Base-by-base conservation (phyloP, 2,329 filamentous ascomycete species). In the Colletotrichum sansevieriae region DNA sequence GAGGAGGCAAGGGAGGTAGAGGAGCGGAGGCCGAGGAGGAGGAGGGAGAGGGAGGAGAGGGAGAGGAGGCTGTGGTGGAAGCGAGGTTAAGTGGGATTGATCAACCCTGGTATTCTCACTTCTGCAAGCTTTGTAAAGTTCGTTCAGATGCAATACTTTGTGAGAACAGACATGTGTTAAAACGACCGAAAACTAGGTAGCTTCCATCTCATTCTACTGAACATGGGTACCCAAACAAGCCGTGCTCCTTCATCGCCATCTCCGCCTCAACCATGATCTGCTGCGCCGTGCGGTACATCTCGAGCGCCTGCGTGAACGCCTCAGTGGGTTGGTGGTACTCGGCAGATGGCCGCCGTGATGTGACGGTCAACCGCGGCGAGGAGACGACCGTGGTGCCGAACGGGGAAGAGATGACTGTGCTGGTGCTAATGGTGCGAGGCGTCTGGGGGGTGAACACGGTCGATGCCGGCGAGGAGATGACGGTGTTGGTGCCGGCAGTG, bases 1-100 rank as follows among this genome's bases (percentile, higher is more conserved):
- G 18, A 39, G 10, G 18, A 33, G 18, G 37, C 54, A 25, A 44
- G 54, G 6, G 6, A 9, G 18, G 12, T 58, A 4, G 39, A 58
- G 55, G 55, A 57, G 10, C n/a, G 37, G 37, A 57, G 54, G 13
- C 54, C 18, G 13, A 39, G 35, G 18, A 25, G 54, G 20, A 43
- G 54, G 37, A 43, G 54, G 4, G 33, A 57, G 12, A 37, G 54
- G 20, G 54, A 47, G 18, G 44, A 47, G 18, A 47, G 44, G 4
- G 44, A 47, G 44, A 47, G 18, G 44, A 47, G 10, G 10, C n/a
- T n/a, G 10, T 47, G 44, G 44, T 47, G 44, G 44, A 47, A 47
- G 44, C 9, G 18, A 20, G 18, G 18, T 18, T 47, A 20, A 46
- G n/a, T 20, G n/a, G 18, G 18, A 18, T 18, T 18, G 18, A 18